Evolutionary conservation across 176 grass and related monocot genomes (phyloP).

Genomic region (Alloteropsis semialata): DNA sequence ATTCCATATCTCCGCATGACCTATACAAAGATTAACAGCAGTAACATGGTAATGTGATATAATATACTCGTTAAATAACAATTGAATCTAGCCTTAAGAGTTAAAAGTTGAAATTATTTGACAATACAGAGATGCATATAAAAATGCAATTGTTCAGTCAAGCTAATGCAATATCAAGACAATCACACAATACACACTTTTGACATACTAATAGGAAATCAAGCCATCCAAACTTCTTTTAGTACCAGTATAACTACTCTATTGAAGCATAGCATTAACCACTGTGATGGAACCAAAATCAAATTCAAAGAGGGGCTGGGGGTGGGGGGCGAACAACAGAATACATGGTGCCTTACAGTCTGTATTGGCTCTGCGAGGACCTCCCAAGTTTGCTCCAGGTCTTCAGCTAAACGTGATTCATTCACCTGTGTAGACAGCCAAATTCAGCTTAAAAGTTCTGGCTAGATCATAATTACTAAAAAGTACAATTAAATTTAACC

Average conservation of each 20-base stretch:
- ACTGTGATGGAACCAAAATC: not conserved
- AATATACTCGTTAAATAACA: not conserved
- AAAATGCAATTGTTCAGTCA: not conserved
- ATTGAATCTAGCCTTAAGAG: not conserved
- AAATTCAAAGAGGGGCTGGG: no score
- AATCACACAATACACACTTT: not conserved
- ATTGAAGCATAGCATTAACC: not conserved
- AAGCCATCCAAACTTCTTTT: not conserved
- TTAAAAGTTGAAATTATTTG: not conserved
- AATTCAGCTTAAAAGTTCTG: constrained; percentile 5
- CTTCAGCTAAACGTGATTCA: constrained; percentile 55
- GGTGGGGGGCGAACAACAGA: not conserved
- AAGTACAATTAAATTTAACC: not conserved
- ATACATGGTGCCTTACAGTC: constrained; percentile 50
- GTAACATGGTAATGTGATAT: not conserved
- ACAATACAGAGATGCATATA: not conserved
- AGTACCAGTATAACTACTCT: not conserved
- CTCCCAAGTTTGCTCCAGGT: constrained; percentile 92
- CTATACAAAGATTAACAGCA: constrained; percentile 29
- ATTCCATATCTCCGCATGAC: constrained; percentile 94
- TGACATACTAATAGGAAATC: not conserved
- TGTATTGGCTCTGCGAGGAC: constrained; percentile 93
- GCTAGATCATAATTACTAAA: not conserved
- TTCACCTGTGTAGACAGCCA: constrained; percentile 62
- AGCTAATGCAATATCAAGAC: not conserved